Evolutionary conservation across 176 grass and related monocot genomes (phyloP), one percentile per base, ranked within the genome.

Genomic region (Zea luxurians): DNA sequence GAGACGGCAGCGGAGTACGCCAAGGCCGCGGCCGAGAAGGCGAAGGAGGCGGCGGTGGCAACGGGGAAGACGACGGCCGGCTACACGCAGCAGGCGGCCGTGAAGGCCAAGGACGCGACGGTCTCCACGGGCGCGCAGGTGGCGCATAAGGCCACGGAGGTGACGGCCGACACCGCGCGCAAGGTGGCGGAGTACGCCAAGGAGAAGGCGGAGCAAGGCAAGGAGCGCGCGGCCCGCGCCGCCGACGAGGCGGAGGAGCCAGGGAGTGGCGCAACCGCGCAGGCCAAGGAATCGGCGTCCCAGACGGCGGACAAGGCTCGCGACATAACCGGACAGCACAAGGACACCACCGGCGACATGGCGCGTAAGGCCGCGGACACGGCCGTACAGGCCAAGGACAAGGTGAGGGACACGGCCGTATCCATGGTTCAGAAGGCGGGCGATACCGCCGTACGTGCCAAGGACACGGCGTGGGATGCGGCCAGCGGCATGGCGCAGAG

Each of bases 91-190:
- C 41, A 80, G 60, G 89, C 86, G 17, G 91, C 84, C 0, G 84
- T 53, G 17, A 91, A 89, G 43, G 81, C 88, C 18, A 97, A 91
- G 71, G 90, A 93, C 34, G 70, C 12, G 40, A 82, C 88, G 44
- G 8, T 85, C 4, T 48, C 64, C 0, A 78, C 84, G 1, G 89
- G 84, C 57, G 80, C 49, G 49, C 82, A 76, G 15, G 86, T 83
- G 49, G 86, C 66, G 4, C 86, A 80, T 15, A 91, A 84, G 74
- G 86, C 89, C 5, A 95, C 68, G 69, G 92, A 89, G 66, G 59
- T 40, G 37, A 87, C 86, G n/a, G 80, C 83, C 13, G 64, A 17
- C 52, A 65, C 86, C 3, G 77, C 68, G 74, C 49, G 60, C 4
- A 80, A 13, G 11, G 60, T 86, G 36, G 78, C 82, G 20, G 86